phyloP scores from a whole-genome alignment of 2,329 filamentous ascomycete species.

The Teratosphaeria pseudoeucalypti region DNA sequence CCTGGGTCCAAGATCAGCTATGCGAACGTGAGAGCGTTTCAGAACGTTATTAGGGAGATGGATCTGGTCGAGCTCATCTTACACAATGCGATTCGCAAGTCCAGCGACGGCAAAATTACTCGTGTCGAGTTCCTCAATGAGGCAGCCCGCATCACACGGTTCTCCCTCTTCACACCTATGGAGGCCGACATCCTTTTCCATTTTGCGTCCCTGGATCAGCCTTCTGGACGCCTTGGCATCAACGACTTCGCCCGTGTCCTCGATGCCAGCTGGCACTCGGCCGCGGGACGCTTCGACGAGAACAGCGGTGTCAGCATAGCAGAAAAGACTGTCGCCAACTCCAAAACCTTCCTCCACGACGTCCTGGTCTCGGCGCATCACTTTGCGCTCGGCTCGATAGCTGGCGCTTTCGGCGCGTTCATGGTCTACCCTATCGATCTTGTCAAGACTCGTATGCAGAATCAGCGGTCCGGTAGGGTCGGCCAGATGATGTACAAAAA shows the following conservation, averaged over 20 bases:
- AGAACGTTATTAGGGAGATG: constrained; percentile 97
- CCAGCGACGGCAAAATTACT: constrained; percentile 83
- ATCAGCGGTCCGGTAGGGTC: constrained; percentile 73
- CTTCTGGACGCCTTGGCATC: constrained; percentile 72
- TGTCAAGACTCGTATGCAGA: constrained; percentile 97
- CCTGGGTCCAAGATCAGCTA: constrained; percentile 90
- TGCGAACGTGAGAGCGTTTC: constrained; percentile 92
- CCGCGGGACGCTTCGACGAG: constrained; percentile 25
- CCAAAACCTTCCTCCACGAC: constrained; percentile 50
- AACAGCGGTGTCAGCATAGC: constrained; percentile 37
- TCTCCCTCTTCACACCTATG: constrained; percentile 96
- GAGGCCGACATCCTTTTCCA: constrained; percentile 98
- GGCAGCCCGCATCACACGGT: constrained; percentile 80
- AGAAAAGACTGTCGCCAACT: constrained; percentile 45
- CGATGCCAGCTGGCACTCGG: constrained; percentile 68
- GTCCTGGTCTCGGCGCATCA: constrained; percentile 74
- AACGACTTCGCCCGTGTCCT: constrained; percentile 89
- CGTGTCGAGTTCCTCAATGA: constrained; percentile 90
- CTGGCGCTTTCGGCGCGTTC: constrained; percentile 94
- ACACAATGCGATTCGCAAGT: constrained; percentile 73
- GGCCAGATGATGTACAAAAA: constrained; percentile 93
- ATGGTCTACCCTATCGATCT: constrained; percentile 99
- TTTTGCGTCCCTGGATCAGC: constrained; percentile 86
- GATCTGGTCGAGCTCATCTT: constrained; percentile 92
- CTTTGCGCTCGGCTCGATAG: constrained; percentile 78